Conservation (phyloP, 176 grass and related monocot genomes). For the Zoysia pacifica region DNA sequence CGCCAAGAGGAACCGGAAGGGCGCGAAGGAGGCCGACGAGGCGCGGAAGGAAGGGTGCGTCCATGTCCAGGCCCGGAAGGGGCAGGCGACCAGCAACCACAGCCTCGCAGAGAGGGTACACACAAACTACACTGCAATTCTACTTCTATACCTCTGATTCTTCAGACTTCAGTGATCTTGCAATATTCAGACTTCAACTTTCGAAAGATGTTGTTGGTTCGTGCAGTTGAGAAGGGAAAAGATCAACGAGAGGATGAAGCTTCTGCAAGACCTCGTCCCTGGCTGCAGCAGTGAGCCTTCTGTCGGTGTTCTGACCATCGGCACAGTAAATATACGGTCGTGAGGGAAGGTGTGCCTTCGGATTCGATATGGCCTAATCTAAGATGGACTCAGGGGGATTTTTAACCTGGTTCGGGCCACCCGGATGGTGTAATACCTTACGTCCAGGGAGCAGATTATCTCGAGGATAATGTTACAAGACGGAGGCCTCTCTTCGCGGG, state of each 20-base stretch:
- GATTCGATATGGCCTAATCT: too few species aligned
- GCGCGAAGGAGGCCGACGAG: slow-evolving; percentile 31
- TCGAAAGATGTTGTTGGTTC: not conserved
- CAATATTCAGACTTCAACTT: not conserved
- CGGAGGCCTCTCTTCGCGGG: too few species aligned
- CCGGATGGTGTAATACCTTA: too few species aligned
- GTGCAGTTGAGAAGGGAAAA: slow-evolving; percentile 78
- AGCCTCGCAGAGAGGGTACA: slow-evolving; percentile 80
- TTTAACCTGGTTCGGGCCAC: too few species aligned
- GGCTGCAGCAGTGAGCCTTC: slow-evolving; percentile 71
- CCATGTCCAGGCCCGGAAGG: slow-evolving; percentile 70
- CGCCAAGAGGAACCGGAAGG: slow-evolving; percentile 46
- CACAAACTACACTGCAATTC: not conserved
- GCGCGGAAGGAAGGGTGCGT: slow-evolving; percentile 28
- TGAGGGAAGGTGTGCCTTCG: too few species aligned
- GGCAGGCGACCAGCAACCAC: slow-evolving; percentile 78
- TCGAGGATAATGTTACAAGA: too few species aligned
- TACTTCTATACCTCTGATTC: not conserved
- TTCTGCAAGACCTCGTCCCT: slow-evolving; percentile 87
- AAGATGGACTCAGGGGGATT: too few species aligned
- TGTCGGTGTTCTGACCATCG: too few species aligned
- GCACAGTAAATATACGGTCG: too few species aligned
- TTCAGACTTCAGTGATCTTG: slow-evolving; percentile 13
- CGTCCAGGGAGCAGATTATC: too few species aligned
- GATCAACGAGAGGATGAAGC: slow-evolving; percentile 77